phyloP scores from a whole-genome alignment of 257 asterid species.

The Rubia yunnanensis region DNA sequence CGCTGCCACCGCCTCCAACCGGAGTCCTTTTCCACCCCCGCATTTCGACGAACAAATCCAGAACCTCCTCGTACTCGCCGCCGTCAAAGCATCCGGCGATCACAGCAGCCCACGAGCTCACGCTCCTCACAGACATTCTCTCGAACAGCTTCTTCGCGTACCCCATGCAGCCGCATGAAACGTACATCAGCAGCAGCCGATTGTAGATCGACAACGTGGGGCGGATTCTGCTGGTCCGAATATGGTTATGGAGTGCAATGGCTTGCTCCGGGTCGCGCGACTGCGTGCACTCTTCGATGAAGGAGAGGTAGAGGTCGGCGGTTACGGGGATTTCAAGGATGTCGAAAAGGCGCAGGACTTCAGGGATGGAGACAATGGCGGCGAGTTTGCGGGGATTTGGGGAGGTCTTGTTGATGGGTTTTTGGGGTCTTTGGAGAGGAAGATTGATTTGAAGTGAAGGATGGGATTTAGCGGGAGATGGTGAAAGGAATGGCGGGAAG shows the following conservation, averaged over 20 bases:
- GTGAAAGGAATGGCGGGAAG: neutral
- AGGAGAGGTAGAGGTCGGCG: conserved; percentile 42
- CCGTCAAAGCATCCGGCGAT: conserved; percentile 52
- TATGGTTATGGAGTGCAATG: conserved; percentile 37
- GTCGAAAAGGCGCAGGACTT: conserved; percentile 56
- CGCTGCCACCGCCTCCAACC: conserved; percentile 10
- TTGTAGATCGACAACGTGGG: conserved; percentile 31
- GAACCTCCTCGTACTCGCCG: conserved; percentile 27
- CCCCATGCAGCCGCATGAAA: conserved; percentile 23
- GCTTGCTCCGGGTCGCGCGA: conserved; percentile 38
- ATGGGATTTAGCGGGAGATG: conserved; percentile 7
- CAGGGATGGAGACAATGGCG: conserved; percentile 34
- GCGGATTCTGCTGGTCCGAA: conserved; percentile 27
- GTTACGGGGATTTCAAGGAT: conserved; percentile 41
- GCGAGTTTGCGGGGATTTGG: conserved; percentile 6
- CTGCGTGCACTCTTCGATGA: conserved; percentile 54
- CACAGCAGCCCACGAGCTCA: conserved; percentile 55
- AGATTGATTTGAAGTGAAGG: conserved; percentile 33
- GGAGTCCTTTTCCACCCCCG: conserved; percentile 16
- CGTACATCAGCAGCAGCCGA: conserved; percentile 46
- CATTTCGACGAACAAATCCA: conserved; percentile 42
- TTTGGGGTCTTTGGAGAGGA: conserved; percentile 42
- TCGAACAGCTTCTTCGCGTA: conserved; percentile 58
- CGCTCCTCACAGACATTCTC: conserved; percentile 43
- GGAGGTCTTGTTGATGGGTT: conserved; percentile 17